Evolutionary conservation across 257 asterid genomes (phyloP).

Genomic region (Primulina huaijiensis): DNA sequence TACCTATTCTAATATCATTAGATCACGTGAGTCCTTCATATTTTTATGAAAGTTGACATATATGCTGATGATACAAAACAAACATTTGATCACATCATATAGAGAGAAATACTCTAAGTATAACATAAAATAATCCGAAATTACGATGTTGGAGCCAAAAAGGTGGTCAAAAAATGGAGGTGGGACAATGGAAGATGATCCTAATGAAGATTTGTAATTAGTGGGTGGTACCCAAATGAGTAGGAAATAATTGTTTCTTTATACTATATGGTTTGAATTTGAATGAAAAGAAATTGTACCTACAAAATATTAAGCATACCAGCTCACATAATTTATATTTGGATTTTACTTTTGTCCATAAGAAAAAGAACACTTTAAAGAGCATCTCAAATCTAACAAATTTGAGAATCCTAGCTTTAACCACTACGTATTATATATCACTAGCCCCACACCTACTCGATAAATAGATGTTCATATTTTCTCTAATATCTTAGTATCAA

Average conservation of each 20-base stretch:
- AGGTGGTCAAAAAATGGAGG: conserved; percentile 46
- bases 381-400: conserved; percentile 22
- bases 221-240: conserved; percentile 58
- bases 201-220: conserved; percentile 31
- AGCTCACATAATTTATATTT: conserved; percentile 11
- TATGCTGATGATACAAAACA: no score
- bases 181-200: conserved; percentile 37
- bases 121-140: no score
- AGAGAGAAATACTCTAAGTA: no score
- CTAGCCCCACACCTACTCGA: not conserved
- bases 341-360: conserved; percentile 8
- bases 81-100: no score
- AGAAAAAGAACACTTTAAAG: conserved; percentile 22
- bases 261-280: conserved; percentile 23
- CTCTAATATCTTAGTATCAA: not conserved
- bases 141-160: conserved; percentile 28
- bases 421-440: conserved; percentile 18
- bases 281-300: not conserved
- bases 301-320: conserved; percentile 1
- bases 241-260: conserved; percentile 43
- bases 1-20: no score
- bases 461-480: no score
- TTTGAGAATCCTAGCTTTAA: conserved; percentile 16
- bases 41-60: no score
- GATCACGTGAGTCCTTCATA: no score